Evolutionary conservation across 1,284 basidiomycete genomes (phyloP).

Genomic region (Ustilago hordei): DNA sequence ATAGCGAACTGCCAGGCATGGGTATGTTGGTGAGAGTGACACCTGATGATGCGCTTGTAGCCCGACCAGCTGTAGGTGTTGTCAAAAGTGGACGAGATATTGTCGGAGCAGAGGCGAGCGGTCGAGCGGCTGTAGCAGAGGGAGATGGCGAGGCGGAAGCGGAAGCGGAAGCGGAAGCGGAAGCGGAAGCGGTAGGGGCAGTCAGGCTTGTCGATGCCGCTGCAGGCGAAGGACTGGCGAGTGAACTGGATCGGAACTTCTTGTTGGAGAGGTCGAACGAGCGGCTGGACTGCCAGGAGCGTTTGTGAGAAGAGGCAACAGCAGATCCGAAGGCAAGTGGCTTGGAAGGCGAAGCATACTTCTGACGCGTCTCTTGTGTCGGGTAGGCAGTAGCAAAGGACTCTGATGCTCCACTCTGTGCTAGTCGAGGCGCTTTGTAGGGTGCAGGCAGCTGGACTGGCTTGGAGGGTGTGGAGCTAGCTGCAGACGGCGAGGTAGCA

Average conservation of each 20-base stretch:
- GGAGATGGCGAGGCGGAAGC: slow-evolving; percentile 14
- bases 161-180: slow-evolving; percentile 12
- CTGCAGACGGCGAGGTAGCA: slow-evolving; percentile 9
- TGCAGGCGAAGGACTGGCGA: slow-evolving; percentile 8
- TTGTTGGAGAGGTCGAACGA: slow-evolving; percentile 38
- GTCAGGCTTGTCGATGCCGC: not conserved
- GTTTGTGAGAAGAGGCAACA: slow-evolving; percentile 27
- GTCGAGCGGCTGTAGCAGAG: not conserved
- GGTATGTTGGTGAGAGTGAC: slow-evolving; percentile 51
- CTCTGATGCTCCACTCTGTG: slow-evolving; percentile 37
- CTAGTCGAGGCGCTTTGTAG: slow-evolving; percentile 37
- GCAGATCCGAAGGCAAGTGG: slow-evolving; percentile 23
- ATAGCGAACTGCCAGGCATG: slow-evolving; percentile 42
- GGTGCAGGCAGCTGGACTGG: slow-evolving; percentile 33
- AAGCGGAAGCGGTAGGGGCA: slow-evolving; percentile 1
- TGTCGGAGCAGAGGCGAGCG: not conserved
- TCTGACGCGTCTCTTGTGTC: slow-evolving; percentile 52
- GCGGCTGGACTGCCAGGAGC: slow-evolving; percentile 35
- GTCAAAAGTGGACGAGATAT: slow-evolving; percentile 9
- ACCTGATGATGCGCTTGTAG: slow-evolving; percentile 21
- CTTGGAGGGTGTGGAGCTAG: slow-evolving; percentile 16
- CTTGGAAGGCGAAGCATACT: slow-evolving; percentile 52
- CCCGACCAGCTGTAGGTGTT: slow-evolving; percentile 9
- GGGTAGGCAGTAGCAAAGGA: slow-evolving; percentile 53
- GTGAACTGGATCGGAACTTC: slow-evolving; percentile 19